Evolutionary conservation across 2,329 filamentous ascomycete genomes (phyloP).

Genomic region (Claviceps capensis): DNA sequence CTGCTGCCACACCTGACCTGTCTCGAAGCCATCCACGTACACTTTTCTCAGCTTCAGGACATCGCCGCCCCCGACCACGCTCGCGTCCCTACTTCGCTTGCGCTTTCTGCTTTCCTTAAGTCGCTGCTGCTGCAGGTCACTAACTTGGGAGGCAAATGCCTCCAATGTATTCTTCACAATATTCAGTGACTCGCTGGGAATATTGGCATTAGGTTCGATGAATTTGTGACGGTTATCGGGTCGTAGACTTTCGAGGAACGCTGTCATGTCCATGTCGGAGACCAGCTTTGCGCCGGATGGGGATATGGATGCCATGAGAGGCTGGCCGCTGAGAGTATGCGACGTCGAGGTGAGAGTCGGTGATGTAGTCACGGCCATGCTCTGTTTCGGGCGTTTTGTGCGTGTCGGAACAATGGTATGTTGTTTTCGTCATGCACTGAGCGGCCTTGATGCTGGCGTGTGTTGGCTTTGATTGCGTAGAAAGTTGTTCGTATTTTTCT

Average conservation of each 20-base stretch:
- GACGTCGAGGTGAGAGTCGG: conserved; percentile 52
- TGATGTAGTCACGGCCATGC: conserved; percentile 29
- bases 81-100: conserved; percentile 46
- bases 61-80: conserved; percentile 25
- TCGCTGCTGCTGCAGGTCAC: conserved; percentile 55
- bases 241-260: conserved; percentile 43
- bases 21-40: conserved; percentile 75
- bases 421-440: no score
- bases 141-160: conserved; percentile 59
- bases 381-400: conserved; percentile 6
- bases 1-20: conserved; percentile 89
- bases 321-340: conserved; percentile 44
- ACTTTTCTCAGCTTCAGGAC: conserved; percentile 69
- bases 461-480: not conserved
- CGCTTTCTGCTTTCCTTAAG: conserved; percentile 63
- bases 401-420: not conserved
- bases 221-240: conserved; percentile 56
- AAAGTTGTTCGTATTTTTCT: conserved; percentile 5
- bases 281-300: conserved; percentile 20
- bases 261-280: conserved; percentile 25
- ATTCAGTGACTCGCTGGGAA: conserved; percentile 57
- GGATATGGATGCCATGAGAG: conserved; percentile 27
- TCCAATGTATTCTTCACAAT: conserved; percentile 74
- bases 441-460: not conserved
- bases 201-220: conserved; percentile 53